Evolutionary conservation across 148 eudicot species (phyloP).

Genomic region (Rhododendron simsii): DNA sequence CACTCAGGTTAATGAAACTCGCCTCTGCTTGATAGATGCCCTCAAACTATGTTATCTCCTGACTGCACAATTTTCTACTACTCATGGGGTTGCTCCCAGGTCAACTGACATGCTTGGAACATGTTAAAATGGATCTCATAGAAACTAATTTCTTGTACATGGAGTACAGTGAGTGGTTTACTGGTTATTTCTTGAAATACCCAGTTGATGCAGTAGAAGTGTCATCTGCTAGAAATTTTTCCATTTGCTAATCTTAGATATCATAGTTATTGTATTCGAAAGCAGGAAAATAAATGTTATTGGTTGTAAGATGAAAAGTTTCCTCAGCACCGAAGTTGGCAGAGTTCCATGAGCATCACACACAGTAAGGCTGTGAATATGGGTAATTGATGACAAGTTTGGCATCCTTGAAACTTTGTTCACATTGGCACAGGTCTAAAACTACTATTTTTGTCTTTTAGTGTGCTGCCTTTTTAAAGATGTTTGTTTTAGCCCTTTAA

Average conservation of each 20-base stretch:
- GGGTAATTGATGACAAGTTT: background rate
- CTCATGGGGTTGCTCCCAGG: background rate
- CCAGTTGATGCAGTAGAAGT: background rate
- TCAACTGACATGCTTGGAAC: constrained; percentile 6
- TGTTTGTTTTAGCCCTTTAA: background rate
- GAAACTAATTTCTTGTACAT: background rate
- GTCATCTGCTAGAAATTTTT: background rate
- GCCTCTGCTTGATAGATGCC: background rate
- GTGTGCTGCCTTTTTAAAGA: background rate
- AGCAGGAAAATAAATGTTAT: background rate
- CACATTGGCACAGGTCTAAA: background rate
- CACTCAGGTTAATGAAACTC: background rate
- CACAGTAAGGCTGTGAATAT: background rate
- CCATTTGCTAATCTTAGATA: background rate
- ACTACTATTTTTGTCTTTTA: background rate
- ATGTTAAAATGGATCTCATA: background rate
- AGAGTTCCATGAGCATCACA: background rate
- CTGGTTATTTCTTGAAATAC: background rate
- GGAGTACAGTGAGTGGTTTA: background rate
- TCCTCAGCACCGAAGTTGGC: background rate
- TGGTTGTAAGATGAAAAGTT: background rate
- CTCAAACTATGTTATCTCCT: background rate
- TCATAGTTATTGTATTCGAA: background rate
- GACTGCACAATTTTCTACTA: background rate
- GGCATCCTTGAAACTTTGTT: background rate